A percentile compares a stretch with the other conserved stretches of the same genome.
Evolutionary conservation across 257 asterid species (phyloP).

Genomic region (Nicotiana paniculata): DNA sequence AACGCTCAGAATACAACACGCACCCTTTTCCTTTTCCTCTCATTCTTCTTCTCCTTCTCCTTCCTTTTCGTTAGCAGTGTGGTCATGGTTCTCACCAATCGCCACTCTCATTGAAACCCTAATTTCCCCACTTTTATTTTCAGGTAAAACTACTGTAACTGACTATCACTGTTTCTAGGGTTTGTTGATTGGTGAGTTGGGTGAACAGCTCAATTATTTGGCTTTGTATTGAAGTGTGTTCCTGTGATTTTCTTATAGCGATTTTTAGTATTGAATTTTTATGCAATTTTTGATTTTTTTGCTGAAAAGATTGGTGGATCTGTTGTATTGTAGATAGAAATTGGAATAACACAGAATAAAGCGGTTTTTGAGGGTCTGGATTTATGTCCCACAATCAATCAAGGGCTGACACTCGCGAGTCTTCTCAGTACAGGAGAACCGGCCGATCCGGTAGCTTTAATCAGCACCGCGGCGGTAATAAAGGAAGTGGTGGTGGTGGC

Average conservation of each 20-base stretch:
- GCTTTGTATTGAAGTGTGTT: not conserved
- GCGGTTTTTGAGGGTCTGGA: constrained; percentile 27
- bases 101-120: constrained; percentile 18
- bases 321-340: not conserved
- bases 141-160: not conserved
- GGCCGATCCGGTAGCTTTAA: constrained; percentile 23
- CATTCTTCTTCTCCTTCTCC: not conserved
- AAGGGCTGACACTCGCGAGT: constrained; percentile 35
- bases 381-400: constrained; percentile 42
- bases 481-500: constrained; percentile 28
- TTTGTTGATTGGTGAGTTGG: not conserved
- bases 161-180: not conserved
- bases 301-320: constrained; percentile 52
- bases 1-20: not conserved
- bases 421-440: constrained; percentile 28
- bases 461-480: constrained; percentile 31
- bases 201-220: not conserved
- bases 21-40: not conserved
- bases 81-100: constrained; percentile 10
- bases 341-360: not conserved
- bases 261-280: not conserved
- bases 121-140: not conserved
- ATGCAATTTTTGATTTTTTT: constrained; percentile 18
- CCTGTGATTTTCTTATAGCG: not conserved
- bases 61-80: not conserved